phyloP scores from a whole-genome alignment of 257 asterid species.

The Rhazya stricta region DNA sequence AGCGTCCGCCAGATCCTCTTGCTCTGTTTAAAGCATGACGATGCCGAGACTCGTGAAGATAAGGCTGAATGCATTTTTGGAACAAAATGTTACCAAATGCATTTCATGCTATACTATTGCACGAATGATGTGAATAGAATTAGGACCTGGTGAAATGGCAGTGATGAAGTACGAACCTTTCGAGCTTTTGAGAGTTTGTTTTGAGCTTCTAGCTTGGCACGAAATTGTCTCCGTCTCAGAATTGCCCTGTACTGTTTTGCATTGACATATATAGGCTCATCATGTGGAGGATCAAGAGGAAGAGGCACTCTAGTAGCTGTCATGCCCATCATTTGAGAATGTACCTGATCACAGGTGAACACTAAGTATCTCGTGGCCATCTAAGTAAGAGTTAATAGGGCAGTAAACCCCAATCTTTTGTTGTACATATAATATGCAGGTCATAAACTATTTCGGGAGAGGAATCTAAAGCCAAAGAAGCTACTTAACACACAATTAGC shows the following conservation, averaged over 20 bases:
- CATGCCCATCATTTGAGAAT: constrained; percentile 23
- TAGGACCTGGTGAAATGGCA: neutral
- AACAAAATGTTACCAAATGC: neutral
- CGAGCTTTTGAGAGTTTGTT: constrained; percentile 34
- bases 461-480: constrained; percentile 10
- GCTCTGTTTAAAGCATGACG: constrained; percentile 32
- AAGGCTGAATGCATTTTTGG: constrained; percentile 22
- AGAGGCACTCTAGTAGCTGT: constrained; percentile 23
- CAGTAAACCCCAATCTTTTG: neutral
- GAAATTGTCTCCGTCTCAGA: constrained; percentile 31
- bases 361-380: constrained; percentile 8
- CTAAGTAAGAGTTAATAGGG: neutral
- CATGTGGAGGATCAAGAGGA: constrained; percentile 24
- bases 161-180: constrained; percentile 17
- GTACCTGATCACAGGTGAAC: constrained; percentile 23
- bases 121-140: neutral
- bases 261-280: constrained; percentile 31
- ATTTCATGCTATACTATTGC: neutral
- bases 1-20: constrained; percentile 34
- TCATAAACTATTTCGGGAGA: constrained; percentile 4
- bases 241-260: constrained; percentile 36
- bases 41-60: constrained; percentile 38
- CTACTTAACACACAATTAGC: neutral
- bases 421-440: constrained; percentile 2
- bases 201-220: constrained; percentile 57